These are phyloP conservation scores for Rhypophila decipiens DNA, from an alignment of 495 filamentous ascomycete species.

Conservation along the genomic window DNA sequence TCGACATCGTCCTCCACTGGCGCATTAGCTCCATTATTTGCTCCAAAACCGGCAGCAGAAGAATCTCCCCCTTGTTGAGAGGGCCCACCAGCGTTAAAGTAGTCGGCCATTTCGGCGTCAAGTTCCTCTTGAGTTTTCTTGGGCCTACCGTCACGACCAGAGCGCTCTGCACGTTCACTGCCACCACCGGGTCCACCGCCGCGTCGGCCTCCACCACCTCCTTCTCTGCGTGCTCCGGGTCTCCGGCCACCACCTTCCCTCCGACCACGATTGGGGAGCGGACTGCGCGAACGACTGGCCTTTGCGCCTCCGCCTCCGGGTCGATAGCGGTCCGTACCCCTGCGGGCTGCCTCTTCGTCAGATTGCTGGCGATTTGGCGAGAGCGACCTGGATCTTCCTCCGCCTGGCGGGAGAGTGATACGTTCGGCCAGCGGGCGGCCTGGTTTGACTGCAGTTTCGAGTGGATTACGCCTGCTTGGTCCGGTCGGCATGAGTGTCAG, in stretches of 20 bases:
- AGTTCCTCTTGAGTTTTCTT: slow-evolving; percentile 90
- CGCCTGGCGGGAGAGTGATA: slow-evolving; percentile 50
- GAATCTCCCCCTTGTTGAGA: slow-evolving; percentile 14
- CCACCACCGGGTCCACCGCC: slow-evolving; percentile 40
- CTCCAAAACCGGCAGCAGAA: slow-evolving; percentile 11
- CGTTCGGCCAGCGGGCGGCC: slow-evolving; percentile 67
- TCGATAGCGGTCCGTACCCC: slow-evolving; percentile 54
- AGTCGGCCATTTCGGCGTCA: slow-evolving; percentile 94
- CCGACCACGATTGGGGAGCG: slow-evolving; percentile 29
- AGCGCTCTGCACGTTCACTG: slow-evolving; percentile 29
- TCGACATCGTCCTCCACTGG: slow-evolving; percentile 13
- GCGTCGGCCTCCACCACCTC: slow-evolving; percentile 27
- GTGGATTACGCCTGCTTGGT: slow-evolving; percentile 47
- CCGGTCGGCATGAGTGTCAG: slow-evolving; percentile 58
- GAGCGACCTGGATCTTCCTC: slow-evolving; percentile 41
- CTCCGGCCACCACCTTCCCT: slow-evolving; percentile 20
- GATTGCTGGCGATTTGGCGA: slow-evolving; percentile 50
- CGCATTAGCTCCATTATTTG: slow-evolving; percentile 3
- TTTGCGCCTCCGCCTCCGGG: slow-evolving; percentile 35
- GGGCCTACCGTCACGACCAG: slow-evolving; percentile 50
- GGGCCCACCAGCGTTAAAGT: slow-evolving; percentile 56
- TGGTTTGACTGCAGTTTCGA: slow-evolving; percentile 51
- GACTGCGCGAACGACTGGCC: slow-evolving; percentile 43
- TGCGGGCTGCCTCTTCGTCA: slow-evolving; percentile 61
- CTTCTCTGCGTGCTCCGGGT: slow-evolving; percentile 9